A percentile compares a stretch with the other conserved stretches of the same genome.
phyloP scores from a whole-genome alignment of 176 grass and related monocot genomes.

The Saccharum officinarum region DNA sequence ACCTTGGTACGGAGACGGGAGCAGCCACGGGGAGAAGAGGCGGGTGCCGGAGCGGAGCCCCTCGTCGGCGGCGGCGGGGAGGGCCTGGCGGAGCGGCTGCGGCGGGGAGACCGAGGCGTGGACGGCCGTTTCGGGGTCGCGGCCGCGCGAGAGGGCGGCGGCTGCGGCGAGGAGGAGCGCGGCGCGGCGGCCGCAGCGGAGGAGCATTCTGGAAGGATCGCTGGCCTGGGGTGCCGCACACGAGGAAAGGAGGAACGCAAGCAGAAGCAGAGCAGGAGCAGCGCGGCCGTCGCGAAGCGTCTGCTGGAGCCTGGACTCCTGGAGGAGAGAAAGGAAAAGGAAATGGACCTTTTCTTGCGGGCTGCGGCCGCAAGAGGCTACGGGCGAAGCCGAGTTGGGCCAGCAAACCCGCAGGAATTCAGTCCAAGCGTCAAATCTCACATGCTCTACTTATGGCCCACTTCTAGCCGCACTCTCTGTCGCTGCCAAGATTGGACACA shows the following conservation, averaged over 20 bases:
- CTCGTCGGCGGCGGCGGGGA: conserved; percentile 10
- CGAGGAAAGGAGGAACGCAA: not conserved
- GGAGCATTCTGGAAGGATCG: conserved; percentile 33
- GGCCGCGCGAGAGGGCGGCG: not conserved
- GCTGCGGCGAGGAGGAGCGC: conserved; percentile 32
- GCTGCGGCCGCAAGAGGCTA: not conserved
- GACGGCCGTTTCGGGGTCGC: not conserved
- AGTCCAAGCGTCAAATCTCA: no score
- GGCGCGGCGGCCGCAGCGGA: conserved; percentile 24
- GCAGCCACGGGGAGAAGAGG: not conserved
- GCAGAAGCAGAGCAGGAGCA: not conserved
- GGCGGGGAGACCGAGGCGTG: conserved; percentile 2
- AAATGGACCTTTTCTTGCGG: not conserved
- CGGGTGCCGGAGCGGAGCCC: conserved; percentile 1
- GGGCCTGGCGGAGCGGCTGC: conserved; percentile 3
- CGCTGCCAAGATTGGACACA: no score
- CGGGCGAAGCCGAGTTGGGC: no score
- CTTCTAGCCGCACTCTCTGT: no score
- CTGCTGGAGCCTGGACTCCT: not conserved
- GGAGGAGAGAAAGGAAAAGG: not conserved
- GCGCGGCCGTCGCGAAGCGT: not conserved
- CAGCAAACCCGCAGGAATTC: no score
- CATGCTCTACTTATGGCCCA: no score
- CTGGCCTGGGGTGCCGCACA: not conserved
- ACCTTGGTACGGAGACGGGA: conserved; percentile 13